Evolutionary conservation across 2,329 filamentous ascomycete genomes (phyloP), one percentile per base, ranked within the genome.

Genomic region (Lasiodiplodia gonubiensis): DNA sequence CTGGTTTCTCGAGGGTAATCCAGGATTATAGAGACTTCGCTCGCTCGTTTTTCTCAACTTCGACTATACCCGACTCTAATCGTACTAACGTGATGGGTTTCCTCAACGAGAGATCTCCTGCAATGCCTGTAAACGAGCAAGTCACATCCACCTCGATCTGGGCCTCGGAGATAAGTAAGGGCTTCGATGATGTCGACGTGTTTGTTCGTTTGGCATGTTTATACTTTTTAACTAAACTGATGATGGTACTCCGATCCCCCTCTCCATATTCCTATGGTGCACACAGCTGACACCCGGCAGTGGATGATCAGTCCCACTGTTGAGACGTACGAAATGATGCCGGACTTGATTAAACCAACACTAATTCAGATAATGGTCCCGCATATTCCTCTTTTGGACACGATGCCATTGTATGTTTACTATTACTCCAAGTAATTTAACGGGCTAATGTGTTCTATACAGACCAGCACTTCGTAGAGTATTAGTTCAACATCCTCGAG

Each of bases 291-390:
- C 27, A 16, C 23, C 42, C 39, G 39, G 27, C 33, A 66, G 64
- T 66, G 64, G 64, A 66, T 66, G 64, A 57, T 66, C 52, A 57
- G 57, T n/a, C 64, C 64, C n/a, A 66, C 64, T 7, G 64, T 52
- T 14, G 64, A 66, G 39, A 66, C 64, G 52, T 66, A 66, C 25
- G 39, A 52, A n/a, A 33, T 27, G 33, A 66, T 66, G 64, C 64
- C 64, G 18, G 64, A 66, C n/a, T n/a, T 66, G 30, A 66, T 66
- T 52, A 57, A 66, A 21, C 64, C 64, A 12, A 66, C 64, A 6
- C 64, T 52, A 23, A 46, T 39, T 27, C 64, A 66, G 18, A 66
- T 66, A 52, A 66, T 66, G 64, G 64, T 66, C 5, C 64, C 64
- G 33, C 64, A 66, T 27, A 57, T 57, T 27, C 49, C 64, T 2